A percentile compares a stretch with the other conserved stretches of the same genome.
Conservation (phyloP, 768 basidiomycete genomes). For the Trametes gibbosa region DNA sequence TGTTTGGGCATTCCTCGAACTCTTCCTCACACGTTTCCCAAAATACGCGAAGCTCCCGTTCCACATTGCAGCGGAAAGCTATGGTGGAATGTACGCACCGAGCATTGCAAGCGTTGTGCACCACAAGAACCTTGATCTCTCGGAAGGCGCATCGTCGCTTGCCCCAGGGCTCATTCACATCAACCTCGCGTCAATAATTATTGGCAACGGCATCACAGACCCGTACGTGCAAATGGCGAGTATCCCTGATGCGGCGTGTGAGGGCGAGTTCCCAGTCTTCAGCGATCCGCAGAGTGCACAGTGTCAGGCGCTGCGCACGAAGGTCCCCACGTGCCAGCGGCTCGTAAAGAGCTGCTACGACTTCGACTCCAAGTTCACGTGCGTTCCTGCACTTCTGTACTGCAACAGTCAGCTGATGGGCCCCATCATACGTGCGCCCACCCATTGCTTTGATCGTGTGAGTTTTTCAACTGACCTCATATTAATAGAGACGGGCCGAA, state of each 20-base stretch:
- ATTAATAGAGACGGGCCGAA: slow-evolving; percentile 36
- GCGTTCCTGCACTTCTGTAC: slow-evolving; percentile 66
- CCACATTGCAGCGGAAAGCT: slow-evolving; percentile 81
- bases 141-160: slow-evolving; percentile 25
- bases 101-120: slow-evolving; percentile 83
- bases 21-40: slow-evolving; percentile 76
- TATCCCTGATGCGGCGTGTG: slow-evolving; percentile 80
- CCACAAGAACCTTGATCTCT: slow-evolving; percentile 64
- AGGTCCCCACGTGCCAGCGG: slow-evolving; percentile 52
- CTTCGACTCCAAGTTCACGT: slow-evolving; percentile 40
- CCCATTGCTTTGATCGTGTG: too few species aligned
- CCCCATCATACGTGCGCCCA: slow-evolving; percentile 63
- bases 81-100: slow-evolving; percentile 72
- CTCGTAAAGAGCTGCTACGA: slow-evolving; percentile 50
- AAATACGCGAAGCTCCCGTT: slow-evolving; percentile 69
- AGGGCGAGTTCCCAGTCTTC: slow-evolving; percentile 80
- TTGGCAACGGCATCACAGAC: slow-evolving; percentile 88
- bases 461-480: too few species aligned
- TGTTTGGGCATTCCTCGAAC: slow-evolving; percentile 80
- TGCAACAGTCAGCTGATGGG: slow-evolving; percentile 74
- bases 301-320: slow-evolving; percentile 43
- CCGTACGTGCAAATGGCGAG: slow-evolving; percentile 78
- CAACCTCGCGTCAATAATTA: slow-evolving; percentile 79
- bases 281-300: slow-evolving; percentile 50
- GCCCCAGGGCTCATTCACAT: slow-evolving; percentile 58